phyloP scores from a whole-genome alignment of 768 basidiomycete genomes.

The Tubosaeta brunneosetosa region DNA sequence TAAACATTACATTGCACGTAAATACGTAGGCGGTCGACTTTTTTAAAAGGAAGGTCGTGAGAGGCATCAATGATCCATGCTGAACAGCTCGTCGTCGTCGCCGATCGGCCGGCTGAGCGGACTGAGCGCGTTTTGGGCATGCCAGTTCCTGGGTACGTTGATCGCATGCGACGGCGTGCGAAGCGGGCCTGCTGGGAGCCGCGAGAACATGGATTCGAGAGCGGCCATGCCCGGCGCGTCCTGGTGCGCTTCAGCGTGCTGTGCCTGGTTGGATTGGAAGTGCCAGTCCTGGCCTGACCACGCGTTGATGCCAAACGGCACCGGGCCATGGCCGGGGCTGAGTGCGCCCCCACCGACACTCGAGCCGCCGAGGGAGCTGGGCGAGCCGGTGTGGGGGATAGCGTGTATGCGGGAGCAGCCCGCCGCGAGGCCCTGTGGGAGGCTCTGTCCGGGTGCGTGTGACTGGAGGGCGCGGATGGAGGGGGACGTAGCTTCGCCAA shows the following conservation, averaged over 20 bases:
- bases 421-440: constrained; percentile 89
- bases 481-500: constrained; percentile 49
- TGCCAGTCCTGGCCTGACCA: constrained; percentile 28
- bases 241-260: not conserved
- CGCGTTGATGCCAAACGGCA: constrained; percentile 29
- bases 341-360: constrained; percentile 26
- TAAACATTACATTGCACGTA: constrained; percentile 26
- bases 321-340: constrained; percentile 29
- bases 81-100: constrained; percentile 66
- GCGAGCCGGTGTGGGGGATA: constrained; percentile 40
- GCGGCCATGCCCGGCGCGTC: constrained; percentile 12
- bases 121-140: constrained; percentile 41
- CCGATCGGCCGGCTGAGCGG: constrained; percentile 60
- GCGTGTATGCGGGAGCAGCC: constrained; percentile 90
- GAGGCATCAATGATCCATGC: constrained; percentile 50
- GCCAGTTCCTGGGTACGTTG: constrained; percentile 31
- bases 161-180: constrained; percentile 25
- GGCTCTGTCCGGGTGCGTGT: constrained; percentile 86
- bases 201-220: constrained; percentile 53
- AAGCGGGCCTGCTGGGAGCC: constrained; percentile 31
- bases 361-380: constrained; percentile 28
- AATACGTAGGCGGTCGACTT: constrained; percentile 16
- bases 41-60: not conserved
- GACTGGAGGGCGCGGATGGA: constrained; percentile 75
- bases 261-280: constrained; percentile 21